Base-by-base conservation (phyloP, 2,329 filamentous ascomycete species). In the Penicillium italicum region DNA sequence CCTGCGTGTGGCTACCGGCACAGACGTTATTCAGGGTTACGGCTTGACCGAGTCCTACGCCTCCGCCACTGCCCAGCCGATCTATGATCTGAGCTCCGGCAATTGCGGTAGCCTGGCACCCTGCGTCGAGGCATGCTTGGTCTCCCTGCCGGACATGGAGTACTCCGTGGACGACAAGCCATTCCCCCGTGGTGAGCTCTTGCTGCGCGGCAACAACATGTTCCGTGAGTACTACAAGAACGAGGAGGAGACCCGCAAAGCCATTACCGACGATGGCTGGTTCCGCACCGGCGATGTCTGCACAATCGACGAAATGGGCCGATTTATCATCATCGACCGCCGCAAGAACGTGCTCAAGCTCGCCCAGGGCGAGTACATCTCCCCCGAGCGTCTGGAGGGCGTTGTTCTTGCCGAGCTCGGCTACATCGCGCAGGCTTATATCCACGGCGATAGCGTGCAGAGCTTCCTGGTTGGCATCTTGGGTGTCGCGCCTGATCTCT, bases 301-400 rank as follows among this genome's bases (percentile, higher is more conserved):
- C 69, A 84, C 86, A 61, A 81, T 99, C 24, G 94, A 99, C 74
- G 85, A 86, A 63, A 75, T 89, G 69, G 94, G 94, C 59, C 90
- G 92, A 58, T 88, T 97, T 80, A 86, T 85, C 75, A 96, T 99
- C 74, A 88, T 99, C 67, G 94, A 99, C 75, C 91, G 94, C 67
- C 88, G 91, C 77, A 99, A 99, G 88, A 97, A 97, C 76, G 90
- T 99, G n/a, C 85, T 99, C 71, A 99, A 99, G 82, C 85, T 99
- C 53, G 87, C 93, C 0, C 94, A 99, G 76, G 94, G 94, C 73
- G 94, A 99, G 78, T 99, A 99, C 77, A 91, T 99, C 68, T 96
- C 92, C 1, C 94, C 94, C 14, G 94, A 99, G 78, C 90, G 92
- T 55, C 90, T 99, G 69, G 94, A 99, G 80, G 97, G 96, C 72